Conservation (phyloP, 257 asterid genomes). For the Craterostigma plantagineum region DNA sequence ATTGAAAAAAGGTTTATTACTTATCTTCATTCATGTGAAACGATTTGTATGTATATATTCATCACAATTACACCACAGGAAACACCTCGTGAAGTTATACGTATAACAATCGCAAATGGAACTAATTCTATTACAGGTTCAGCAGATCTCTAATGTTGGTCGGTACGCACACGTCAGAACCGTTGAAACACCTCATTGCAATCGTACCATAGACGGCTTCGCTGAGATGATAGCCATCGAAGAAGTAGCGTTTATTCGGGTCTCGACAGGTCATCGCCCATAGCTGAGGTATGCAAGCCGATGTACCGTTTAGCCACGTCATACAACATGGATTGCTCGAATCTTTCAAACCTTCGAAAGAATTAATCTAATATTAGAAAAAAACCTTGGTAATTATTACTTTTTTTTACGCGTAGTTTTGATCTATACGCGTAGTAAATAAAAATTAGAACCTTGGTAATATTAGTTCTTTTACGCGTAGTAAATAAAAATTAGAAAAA, state of each 20-base stretch:
- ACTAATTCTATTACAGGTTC: background rate
- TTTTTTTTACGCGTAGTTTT: no score
- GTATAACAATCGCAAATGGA: no score
- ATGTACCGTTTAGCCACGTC: constrained; percentile 51
- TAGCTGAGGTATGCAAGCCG: constrained; percentile 42
- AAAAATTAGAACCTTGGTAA: no score
- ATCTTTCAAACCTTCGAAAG: constrained; percentile 26
- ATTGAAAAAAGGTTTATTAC: no score
- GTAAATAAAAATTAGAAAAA: no score
- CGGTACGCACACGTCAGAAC: constrained; percentile 42
- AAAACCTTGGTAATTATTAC: background rate
- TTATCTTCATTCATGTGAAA: no score
- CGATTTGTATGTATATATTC: no score
- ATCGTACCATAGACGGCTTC: constrained; percentile 26
- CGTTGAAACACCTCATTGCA: constrained; percentile 31
- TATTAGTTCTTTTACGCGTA: background rate
- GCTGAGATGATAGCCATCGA: constrained; percentile 74
- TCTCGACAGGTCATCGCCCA: constrained; percentile 20
- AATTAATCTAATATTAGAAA: background rate
- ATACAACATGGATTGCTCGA: constrained; percentile 40
- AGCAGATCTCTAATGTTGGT: constrained; percentile 25
- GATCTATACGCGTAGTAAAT: no score
- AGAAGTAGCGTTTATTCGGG: constrained; percentile 34
- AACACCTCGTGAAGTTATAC: no score
- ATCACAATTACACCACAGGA: no score